Percentiles rank a stretch among this genome's conserved stretches.
Conservation (phyloP, 805 yeast genomes). For the Myxozyma kluyveri region DNA sequence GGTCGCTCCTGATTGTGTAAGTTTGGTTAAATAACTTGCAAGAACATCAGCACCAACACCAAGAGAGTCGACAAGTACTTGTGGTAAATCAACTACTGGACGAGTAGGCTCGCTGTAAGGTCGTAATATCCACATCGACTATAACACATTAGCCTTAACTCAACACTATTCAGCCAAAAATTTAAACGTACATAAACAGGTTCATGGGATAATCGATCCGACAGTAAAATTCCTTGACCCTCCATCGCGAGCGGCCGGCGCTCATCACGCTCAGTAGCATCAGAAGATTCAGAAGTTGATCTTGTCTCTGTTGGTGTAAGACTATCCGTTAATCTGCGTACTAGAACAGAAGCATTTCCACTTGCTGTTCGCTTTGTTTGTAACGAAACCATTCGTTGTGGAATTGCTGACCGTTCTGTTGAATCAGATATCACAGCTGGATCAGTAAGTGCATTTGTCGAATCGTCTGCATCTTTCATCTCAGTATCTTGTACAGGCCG, state of each 20-base stretch:
- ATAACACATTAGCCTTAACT: conserved; percentile 7
- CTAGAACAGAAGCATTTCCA: conserved; percentile 6
- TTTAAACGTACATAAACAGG: conserved; percentile 55
- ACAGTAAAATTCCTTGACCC: conserved; percentile 89
- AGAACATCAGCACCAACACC: conserved; percentile 90
- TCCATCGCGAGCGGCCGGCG: conserved; percentile 55
- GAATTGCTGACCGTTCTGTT: neutral
- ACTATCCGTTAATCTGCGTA: neutral
- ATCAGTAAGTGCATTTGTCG: no score
- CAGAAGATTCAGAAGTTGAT: neutral
- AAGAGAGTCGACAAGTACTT: conserved; percentile 62
- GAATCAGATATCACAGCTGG: no score
- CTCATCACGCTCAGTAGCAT: neutral
- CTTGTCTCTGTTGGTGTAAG: neutral
- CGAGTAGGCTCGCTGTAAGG: conserved; percentile 66
- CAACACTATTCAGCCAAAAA: neutral
- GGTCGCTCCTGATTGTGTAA: conserved; percentile 62
- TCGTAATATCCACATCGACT: conserved; percentile 86
- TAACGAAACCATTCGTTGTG: neutral
- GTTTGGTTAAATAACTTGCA: conserved; percentile 63
- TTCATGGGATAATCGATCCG: conserved; percentile 51
- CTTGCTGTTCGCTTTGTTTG: conserved; percentile 1
- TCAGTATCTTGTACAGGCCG: neutral
- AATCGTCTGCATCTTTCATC: neutral
- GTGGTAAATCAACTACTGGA: conserved; percentile 66